Base-by-base conservation (phyloP, 208 protist genomes). In the Leishmania tropica region DNA sequence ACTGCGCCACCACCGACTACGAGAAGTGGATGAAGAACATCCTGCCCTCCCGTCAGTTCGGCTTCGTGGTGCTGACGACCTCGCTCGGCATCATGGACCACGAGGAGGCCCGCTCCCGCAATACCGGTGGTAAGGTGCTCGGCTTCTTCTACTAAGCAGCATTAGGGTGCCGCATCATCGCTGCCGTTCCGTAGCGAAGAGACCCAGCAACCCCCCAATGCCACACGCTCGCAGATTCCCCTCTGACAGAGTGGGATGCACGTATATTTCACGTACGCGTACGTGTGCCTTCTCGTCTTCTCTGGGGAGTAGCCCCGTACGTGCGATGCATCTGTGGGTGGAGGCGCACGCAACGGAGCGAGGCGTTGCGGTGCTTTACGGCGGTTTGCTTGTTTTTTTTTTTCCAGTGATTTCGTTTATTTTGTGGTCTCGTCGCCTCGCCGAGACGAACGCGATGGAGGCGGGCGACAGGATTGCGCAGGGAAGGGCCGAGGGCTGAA, bases 81-180 rank as follows among this genome's bases (percentile, higher is more conserved):
- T 99, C 99, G 54, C 91, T 98, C 53, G 99, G 99, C 84, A 99
- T 99, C 94, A 99, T 99, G 99, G 99, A 99, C 87, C 99, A 99
- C 95, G 99, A 99, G 92, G 99, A 99, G 94, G 99, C 99, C 65
- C 94, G 98, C 79, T 87, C 97, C 58, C 98, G 99, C 87, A 97
- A 99, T 93, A 99, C 99, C 87, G 99, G 99, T 98, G 99, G 99
- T 80, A 99, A 99, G 96, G 98, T 99, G 74, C 97, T 99, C 78
- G 99, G 99, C 83, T 99, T 99, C 95, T 99, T 99, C 97, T 99
- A 99, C 92, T 99, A 98, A 98, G 48, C 35, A 76, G 73, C n/a
- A 21, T 0, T 53, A 31, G 8, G 70, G 6, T 72, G 67, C 19
- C 1, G 62, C 67, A 45, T 42, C 40, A 7, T 24, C 19, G 68